Percentiles rank a stretch among this genome's conserved stretches.
Conservation (phyloP, 2,329 filamentous ascomycete species). For the Exophiala sp. region DNA sequence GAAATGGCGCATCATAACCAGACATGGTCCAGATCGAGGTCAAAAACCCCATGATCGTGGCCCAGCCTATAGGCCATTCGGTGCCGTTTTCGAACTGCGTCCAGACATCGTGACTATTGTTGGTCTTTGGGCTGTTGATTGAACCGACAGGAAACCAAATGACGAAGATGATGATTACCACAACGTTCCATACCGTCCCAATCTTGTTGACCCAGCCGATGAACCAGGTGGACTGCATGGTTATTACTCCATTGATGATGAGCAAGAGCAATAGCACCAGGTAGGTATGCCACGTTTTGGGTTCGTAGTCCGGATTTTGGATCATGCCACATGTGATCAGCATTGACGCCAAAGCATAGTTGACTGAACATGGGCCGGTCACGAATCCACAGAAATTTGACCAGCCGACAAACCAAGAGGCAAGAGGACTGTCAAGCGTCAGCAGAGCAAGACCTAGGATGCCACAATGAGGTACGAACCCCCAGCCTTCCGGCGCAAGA, state of each 20-base stretch:
- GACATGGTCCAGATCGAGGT: conserved; percentile 37
- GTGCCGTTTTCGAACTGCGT: conserved; percentile 30
- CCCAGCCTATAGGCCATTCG: conserved; percentile 33
- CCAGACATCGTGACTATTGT: conserved; percentile 35
- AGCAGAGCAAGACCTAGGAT: too few species aligned
- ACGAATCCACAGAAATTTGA: conserved; percentile 33
- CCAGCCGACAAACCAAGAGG: conserved; percentile 32
- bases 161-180: conserved; percentile 35
- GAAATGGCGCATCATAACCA: conserved; percentile 34
- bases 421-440: conserved; percentile 5
- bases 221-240: conserved; percentile 36
- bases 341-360: conserved; percentile 37
- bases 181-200: conserved; percentile 32
- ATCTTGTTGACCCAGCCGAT: conserved; percentile 36
- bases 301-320: conserved; percentile 32
- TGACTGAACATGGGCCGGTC: conserved; percentile 33
- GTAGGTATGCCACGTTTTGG: conserved; percentile 36
- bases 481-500: conserved; percentile 34
- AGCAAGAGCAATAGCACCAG: conserved; percentile 33
- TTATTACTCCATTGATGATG: conserved; percentile 33
- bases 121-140: conserved; percentile 32
- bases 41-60: conserved; percentile 41
- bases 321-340: conserved; percentile 35
- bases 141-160: conserved; percentile 36
- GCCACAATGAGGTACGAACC: neutral